These are phyloP conservation scores for Fusarium subglutinans DNA, from an alignment of 2,329 filamentous ascomycete genomes.

Conservation along the genomic window DNA sequence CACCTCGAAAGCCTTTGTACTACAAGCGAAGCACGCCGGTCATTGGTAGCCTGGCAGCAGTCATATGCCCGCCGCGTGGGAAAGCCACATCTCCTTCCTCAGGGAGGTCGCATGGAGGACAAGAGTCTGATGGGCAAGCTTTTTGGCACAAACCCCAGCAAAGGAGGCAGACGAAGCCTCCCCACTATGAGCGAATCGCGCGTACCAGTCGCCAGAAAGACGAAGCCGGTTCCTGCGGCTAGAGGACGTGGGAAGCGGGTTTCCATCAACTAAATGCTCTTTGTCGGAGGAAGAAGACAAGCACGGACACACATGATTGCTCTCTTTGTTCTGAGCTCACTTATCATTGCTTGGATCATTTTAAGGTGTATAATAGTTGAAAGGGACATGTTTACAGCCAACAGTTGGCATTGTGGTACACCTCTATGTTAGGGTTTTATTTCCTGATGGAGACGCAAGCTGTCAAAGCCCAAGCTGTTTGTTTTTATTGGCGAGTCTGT, in stretches of 20 bases:
- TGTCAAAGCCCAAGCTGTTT: neutral
- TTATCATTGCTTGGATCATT: neutral
- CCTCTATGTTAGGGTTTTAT: constrained; percentile 8
- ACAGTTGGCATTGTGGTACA: neutral
- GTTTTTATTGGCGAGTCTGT: neutral
- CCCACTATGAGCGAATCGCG: constrained; percentile 12
- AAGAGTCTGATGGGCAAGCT: constrained; percentile 43
- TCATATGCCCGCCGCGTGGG: constrained; percentile 55
- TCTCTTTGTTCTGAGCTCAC: neutral
- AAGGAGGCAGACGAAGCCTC: constrained; percentile 37
- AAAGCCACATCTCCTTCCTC: constrained; percentile 53
- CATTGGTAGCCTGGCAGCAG: constrained; percentile 61
- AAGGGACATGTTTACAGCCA: constrained; percentile 7
- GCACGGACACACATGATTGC: neutral
- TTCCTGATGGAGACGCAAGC: neutral
- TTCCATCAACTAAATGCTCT: constrained; percentile 21
- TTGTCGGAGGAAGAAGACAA: neutral
- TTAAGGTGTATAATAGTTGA: neutral
- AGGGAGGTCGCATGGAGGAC: constrained; percentile 47
- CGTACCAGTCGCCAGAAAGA: constrained; percentile 13
- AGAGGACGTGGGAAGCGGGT: constrained; percentile 23
- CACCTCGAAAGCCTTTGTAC: constrained; percentile 58
- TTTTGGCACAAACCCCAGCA: constrained; percentile 36
- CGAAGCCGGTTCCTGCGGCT: neutral
- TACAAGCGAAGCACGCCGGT: constrained; percentile 57